phyloP scores from a whole-genome alignment of 208 protist species.

The Acanthamoeba triangularis region DNA sequence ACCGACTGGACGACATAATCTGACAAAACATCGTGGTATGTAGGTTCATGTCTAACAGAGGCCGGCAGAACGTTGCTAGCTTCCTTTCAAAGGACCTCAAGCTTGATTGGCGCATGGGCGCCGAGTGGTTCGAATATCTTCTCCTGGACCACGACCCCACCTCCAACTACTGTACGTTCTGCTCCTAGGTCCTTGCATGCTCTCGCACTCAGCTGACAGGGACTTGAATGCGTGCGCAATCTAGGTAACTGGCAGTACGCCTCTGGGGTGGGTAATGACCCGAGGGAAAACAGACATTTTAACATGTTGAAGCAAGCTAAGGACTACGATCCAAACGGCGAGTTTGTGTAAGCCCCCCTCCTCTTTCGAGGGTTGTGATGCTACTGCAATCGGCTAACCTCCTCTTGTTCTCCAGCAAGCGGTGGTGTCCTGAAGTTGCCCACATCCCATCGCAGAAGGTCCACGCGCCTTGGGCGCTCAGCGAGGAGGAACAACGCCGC shows the following conservation, averaged over 20 bases:
- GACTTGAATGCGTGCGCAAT: neutral
- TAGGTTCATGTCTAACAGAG: constrained; percentile 83
- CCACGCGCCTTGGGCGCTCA: constrained; percentile 15
- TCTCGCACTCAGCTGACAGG: neutral
- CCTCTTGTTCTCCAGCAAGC: neutral
- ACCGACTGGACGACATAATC: no score
- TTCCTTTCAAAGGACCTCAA: constrained; percentile 90
- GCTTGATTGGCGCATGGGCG: constrained; percentile 95
- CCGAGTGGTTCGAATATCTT: constrained; percentile 93
- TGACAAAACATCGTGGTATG: neutral
- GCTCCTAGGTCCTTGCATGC: neutral
- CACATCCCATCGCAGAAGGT: constrained; percentile 56
- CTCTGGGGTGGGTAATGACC: constrained; percentile 76
- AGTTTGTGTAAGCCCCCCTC: neutral
- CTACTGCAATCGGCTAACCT: neutral
- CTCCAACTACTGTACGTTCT: constrained; percentile 87
- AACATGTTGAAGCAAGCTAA: constrained; percentile 78
- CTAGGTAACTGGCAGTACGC: constrained; percentile 77
- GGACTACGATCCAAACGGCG: constrained; percentile 55
- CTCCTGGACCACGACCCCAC: constrained; percentile 94
- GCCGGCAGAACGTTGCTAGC: constrained; percentile 87
- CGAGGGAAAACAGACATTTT: constrained; percentile 77
- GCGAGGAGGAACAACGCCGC: neutral
- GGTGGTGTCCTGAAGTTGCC: constrained; percentile 76
- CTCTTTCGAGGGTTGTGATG: neutral